Conservation (phyloP, 2,329 filamentous ascomycete species). For the Epichloe amarillans region DNA sequence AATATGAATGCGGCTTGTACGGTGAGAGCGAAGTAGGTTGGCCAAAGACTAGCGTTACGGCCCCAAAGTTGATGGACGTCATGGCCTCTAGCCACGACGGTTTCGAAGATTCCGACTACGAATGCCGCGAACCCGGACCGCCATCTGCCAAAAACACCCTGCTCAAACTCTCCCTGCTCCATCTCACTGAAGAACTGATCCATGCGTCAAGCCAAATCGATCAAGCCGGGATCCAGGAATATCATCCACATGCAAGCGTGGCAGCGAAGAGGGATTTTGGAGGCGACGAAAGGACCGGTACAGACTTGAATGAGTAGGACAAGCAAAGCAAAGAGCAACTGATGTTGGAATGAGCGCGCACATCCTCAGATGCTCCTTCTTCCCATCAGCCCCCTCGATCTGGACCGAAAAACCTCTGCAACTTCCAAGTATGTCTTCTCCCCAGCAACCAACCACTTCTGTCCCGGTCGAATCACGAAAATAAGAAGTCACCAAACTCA, state of each 20-base stretch:
- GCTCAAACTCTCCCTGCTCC: neutral
- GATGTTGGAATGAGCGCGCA: neutral
- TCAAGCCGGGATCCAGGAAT: neutral
- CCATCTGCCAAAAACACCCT: too few species aligned
- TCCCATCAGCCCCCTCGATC: neutral
- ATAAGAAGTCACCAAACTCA: constrained; percentile 22
- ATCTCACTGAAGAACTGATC: neutral
- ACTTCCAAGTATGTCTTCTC: neutral
- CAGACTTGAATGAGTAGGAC: neutral
- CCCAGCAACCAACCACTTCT: neutral
- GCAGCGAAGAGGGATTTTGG: neutral
- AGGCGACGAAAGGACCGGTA: neutral
- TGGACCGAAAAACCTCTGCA: neutral
- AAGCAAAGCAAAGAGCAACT: neutral
- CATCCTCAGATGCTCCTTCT: neutral
- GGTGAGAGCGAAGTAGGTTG: too few species aligned
- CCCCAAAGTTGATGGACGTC: too few species aligned
- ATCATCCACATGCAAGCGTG: neutral
- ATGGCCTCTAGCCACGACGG: too few species aligned
- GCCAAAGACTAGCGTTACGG: too few species aligned
- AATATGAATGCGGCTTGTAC: too few species aligned
- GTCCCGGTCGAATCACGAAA: neutral
- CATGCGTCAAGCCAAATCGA: neutral
- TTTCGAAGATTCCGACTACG: too few species aligned
- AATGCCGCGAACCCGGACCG: too few species aligned